These are phyloP conservation scores for Scenedesmus sp. DNA, from an alignment of 163 green algal genomes.

Conservation along the genomic window DNA sequence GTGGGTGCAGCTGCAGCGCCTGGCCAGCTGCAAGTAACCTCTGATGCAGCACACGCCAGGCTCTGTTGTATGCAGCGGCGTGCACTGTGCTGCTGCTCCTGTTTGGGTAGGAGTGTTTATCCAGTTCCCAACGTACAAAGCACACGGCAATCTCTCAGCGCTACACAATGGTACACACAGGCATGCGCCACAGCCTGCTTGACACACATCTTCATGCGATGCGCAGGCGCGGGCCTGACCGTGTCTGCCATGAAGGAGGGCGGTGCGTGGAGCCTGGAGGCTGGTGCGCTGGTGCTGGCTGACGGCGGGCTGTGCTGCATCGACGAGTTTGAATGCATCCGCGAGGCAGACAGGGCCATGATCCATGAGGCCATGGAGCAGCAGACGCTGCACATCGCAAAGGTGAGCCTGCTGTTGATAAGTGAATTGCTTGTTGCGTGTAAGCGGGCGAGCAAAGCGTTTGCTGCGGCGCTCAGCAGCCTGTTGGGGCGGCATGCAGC, in stretches of 20 bases:
- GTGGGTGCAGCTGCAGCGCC: neutral
- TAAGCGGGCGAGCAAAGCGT: too few species aligned
- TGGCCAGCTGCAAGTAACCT: neutral
- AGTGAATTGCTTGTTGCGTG: neutral
- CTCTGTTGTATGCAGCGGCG: neutral
- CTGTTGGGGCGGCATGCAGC: neutral
- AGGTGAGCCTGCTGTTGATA: slow-evolving; percentile 60
- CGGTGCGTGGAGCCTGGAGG: slow-evolving; percentile 88
- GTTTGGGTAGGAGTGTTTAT: neutral
- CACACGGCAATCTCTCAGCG: neutral
- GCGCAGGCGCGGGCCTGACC: slow-evolving; percentile 81
- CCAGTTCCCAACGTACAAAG: neutral
- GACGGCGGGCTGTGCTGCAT: slow-evolving; percentile 96
- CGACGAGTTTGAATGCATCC: slow-evolving; percentile 94
- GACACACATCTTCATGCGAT: neutral
- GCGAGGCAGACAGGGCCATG: slow-evolving; percentile 66
- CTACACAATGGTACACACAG: slow-evolving; percentile 54
- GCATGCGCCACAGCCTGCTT: neutral
- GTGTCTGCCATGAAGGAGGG: slow-evolving; percentile 78
- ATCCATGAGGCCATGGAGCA: slow-evolving; percentile 98
- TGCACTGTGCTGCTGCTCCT: neutral
- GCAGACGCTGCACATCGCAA: slow-evolving; percentile 94
- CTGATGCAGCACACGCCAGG: neutral
- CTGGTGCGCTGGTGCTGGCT: slow-evolving; percentile 91
- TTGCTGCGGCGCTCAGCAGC: too few species aligned